These are phyloP conservation scores for Fusarium camptoceras DNA, from an alignment of 2,329 filamentous ascomycete species.

Conservation along the genomic window DNA sequence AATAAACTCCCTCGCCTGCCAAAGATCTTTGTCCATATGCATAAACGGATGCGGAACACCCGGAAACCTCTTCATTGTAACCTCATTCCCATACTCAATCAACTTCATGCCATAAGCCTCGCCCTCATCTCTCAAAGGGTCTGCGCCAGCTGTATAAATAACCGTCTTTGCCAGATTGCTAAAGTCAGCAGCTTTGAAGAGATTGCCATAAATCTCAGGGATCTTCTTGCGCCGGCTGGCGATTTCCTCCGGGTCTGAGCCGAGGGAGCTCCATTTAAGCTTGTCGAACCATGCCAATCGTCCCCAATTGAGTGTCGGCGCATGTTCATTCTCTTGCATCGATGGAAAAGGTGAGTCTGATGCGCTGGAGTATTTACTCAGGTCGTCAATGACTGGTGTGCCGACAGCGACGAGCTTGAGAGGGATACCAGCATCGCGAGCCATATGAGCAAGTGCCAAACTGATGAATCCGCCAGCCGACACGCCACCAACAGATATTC, in stretches of 20 bases:
- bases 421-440: not conserved
- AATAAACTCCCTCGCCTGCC: slow-evolving; percentile 53
- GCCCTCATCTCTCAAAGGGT: slow-evolving; percentile 58
- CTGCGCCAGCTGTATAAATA: slow-evolving; percentile 7
- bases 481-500: slow-evolving; percentile 3
- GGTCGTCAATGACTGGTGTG: slow-evolving; percentile 10
- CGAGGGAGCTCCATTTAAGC: slow-evolving; percentile 15
- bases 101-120: slow-evolving; percentile 59
- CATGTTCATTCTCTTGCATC: slow-evolving; percentile 9
- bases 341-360: slow-evolving; percentile 7
- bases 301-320: slow-evolving; percentile 13
- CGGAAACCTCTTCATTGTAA: slow-evolving; percentile 58
- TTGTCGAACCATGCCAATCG: slow-evolving; percentile 15
- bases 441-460: slow-evolving; percentile 9
- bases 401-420: slow-evolving; percentile 15
- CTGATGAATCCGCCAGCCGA: slow-evolving; percentile 16
- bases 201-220: slow-evolving; percentile 2
- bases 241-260: not conserved
- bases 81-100: slow-evolving; percentile 58
- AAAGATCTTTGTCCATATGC: slow-evolving; percentile 58
- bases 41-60: slow-evolving; percentile 63
- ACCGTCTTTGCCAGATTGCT: slow-evolving; percentile 3
- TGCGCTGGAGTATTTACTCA: slow-evolving; percentile 10
- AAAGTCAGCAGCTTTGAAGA: slow-evolving; percentile 5
- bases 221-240: not conserved